phyloP scores from a whole-genome alignment of 257 asterid species.

The Coffea eugenioides region DNA sequence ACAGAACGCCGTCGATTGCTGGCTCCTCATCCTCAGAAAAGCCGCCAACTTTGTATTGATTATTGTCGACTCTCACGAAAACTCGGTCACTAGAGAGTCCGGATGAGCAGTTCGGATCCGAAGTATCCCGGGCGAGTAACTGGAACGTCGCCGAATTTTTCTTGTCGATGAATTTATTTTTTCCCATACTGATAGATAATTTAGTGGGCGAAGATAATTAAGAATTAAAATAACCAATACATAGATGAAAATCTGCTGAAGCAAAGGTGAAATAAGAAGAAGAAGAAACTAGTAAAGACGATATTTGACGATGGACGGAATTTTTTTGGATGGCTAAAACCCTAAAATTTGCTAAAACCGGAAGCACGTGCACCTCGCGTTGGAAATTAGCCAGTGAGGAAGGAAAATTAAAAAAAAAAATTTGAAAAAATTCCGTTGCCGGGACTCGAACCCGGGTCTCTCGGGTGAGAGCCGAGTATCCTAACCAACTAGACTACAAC shows the following conservation, averaged over 20 bases:
- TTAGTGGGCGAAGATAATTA: background rate
- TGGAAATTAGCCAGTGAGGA: background rate
- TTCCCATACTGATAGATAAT: conserved; percentile 43
- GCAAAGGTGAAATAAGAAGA: too few species aligned
- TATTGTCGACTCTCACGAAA: conserved; percentile 79
- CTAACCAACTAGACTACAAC: conserved; percentile 96
- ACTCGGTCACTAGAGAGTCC: conserved; percentile 66
- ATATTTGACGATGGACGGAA: background rate
- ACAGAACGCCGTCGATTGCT: conserved; percentile 8
- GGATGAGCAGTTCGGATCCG: conserved; percentile 67
- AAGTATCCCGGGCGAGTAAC: conserved; percentile 76
- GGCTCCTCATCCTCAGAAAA: conserved; percentile 26
- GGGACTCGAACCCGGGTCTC: conserved; percentile 95
- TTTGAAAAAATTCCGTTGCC: conserved; percentile 54
- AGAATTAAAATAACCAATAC: too few species aligned
- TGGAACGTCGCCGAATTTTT: conserved; percentile 87
- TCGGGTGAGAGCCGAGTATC: conserved; percentile 99
- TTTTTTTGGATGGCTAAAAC: conserved; percentile 12
- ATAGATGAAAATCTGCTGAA: background rate
- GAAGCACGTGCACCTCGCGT: background rate
- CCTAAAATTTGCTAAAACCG: conserved; percentile 9
- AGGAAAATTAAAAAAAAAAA: background rate
- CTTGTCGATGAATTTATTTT: conserved; percentile 77
- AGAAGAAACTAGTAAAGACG: background rate
- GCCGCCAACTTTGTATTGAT: conserved; percentile 39